Conservation (phyloP, 208 protist genomes). For the Leishmania lainsoni region DNA sequence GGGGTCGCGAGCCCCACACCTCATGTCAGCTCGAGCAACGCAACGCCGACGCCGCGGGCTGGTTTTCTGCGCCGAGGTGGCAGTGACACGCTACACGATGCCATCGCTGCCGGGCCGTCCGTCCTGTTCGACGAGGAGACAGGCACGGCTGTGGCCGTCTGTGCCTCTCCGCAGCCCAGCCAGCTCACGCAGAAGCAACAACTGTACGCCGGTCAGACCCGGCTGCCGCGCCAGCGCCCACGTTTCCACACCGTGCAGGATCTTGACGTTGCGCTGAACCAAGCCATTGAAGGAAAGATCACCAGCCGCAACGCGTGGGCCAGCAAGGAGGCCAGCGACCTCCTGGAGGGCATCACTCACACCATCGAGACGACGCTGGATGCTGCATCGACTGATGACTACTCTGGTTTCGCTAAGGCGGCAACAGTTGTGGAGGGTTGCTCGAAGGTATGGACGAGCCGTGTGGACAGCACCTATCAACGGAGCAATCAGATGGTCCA, state of each 20-base stretch:
- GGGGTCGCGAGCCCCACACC: slow-evolving; percentile 12
- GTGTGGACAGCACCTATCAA: slow-evolving; percentile 90
- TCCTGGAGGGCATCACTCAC: slow-evolving; percentile 90
- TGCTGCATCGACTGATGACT: slow-evolving; percentile 67
- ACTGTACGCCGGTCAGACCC: slow-evolving; percentile 5
- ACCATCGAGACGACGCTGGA: slow-evolving; percentile 86
- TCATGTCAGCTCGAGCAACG: not conserved
- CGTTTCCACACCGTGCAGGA: slow-evolving; percentile 87
- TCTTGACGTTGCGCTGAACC: slow-evolving; percentile 84
- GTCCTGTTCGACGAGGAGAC: slow-evolving; percentile 62
- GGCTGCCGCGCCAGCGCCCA: slow-evolving; percentile 65
- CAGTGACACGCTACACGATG: slow-evolving; percentile 13
- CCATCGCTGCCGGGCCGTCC: slow-evolving; percentile 54
- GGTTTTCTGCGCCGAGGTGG: slow-evolving; percentile 24
- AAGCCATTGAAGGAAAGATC: slow-evolving; percentile 91
- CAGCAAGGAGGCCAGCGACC: slow-evolving; percentile 84
- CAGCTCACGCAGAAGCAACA: slow-evolving; percentile 33
- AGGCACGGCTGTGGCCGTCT: slow-evolving; percentile 16
- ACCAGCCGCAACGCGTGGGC: slow-evolving; percentile 91
- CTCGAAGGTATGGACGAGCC: slow-evolving; percentile 92
- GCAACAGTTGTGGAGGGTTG: slow-evolving; percentile 93
- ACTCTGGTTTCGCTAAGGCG: slow-evolving; percentile 88
- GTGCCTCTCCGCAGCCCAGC: slow-evolving; percentile 44
- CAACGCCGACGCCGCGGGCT: slow-evolving; percentile 15
- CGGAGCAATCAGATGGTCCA: slow-evolving; percentile 88